Base-by-base conservation (phyloP, 495 filamentous ascomycete species). In the Amphirosellinia nigrospora region DNA sequence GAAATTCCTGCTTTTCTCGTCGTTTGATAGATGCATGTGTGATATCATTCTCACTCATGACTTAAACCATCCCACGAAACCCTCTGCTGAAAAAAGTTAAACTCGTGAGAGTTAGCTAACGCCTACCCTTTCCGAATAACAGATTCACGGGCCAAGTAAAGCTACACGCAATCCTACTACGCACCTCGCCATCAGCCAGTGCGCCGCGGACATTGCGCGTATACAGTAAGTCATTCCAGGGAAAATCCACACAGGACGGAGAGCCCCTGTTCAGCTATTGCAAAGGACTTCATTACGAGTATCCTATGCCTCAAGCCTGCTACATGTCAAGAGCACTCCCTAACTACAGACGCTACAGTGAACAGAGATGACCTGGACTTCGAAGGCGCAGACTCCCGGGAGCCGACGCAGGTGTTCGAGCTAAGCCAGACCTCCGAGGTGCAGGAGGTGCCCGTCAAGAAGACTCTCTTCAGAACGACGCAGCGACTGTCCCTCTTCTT, bases 91-190 rank as follows among this genome's bases (percentile, higher is more conserved):
- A 21, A 21, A 58, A 0, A 5, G 0, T 11, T 4, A 30, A 21
- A n/a, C 23, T 8, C 41, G 26, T 6, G n/a, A 52, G 11, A 26
- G 19, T n/a, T n/a, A 61, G 45, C 66, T 69, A 53, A 62, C 45
- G 11, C 21, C 15, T 30, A 23, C 0, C 7, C 16, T 48, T 21
- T 30, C 19, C 4, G 13, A 13, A 45, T 56, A n/a, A 59, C 68
- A 99, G 96, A 34, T 99, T 99, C 84, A 93, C 93, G 32, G 95
- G 92, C 70, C 93, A 96, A 80, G 87, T 97, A 68, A 96, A 94
- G 78, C 88, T 99, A 0, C 94, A 98, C 80, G 89, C 92, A 23
- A 88, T 98, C 72, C 86, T 97, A 32, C 76, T 98, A 32, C 92
- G 94, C 74, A 92, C 92, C 2, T 92, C 92, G 2, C 82, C 86